Percentiles rank a stretch among this genome's conserved stretches.
Conservation (phyloP, 306 rosid species). For the Datisca glomerata region DNA sequence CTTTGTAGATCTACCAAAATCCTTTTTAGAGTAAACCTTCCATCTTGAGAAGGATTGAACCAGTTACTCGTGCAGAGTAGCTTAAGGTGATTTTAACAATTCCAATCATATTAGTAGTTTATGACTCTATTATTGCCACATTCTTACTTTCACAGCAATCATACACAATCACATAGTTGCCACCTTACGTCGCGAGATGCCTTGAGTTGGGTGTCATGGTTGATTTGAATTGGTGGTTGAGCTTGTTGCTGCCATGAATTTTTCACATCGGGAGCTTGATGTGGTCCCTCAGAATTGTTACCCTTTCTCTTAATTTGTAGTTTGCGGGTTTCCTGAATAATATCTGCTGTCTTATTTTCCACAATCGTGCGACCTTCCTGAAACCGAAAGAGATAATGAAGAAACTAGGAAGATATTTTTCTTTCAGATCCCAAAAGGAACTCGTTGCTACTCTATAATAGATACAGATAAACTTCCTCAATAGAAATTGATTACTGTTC, state of each 20-base stretch:
- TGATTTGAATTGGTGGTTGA: slow-evolving; percentile 21
- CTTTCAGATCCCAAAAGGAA: not conserved
- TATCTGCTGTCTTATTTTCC: slow-evolving; percentile 78
- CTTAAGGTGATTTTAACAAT: no score
- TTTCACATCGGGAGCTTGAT: slow-evolving; percentile 26
- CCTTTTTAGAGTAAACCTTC: no score
- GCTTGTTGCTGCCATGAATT: slow-evolving; percentile 27
- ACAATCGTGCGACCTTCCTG: slow-evolving; percentile 77
- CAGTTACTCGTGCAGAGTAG: no score
- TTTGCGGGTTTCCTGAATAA: slow-evolving; percentile 42
- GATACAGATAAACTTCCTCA: no score
- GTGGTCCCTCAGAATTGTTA: slow-evolving; percentile 24
- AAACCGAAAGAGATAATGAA: slow-evolving; percentile 11
- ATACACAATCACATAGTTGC: slow-evolving; percentile 57
- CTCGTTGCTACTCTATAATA: no score
- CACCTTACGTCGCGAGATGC: slow-evolving; percentile 99
- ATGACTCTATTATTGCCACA: no score
- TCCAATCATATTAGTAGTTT: no score
- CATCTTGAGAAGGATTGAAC: no score
- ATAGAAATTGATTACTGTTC: no score
- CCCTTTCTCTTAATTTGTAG: slow-evolving; percentile 58
- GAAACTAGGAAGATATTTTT: not conserved
- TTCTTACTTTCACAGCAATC: no score
- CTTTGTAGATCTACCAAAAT: no score
- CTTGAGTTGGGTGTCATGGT: slow-evolving; percentile 78